These are phyloP conservation scores for Nakazawaea ishiwadae DNA, from an alignment of 805 yeast genomes.

Conservation along the genomic window DNA sequence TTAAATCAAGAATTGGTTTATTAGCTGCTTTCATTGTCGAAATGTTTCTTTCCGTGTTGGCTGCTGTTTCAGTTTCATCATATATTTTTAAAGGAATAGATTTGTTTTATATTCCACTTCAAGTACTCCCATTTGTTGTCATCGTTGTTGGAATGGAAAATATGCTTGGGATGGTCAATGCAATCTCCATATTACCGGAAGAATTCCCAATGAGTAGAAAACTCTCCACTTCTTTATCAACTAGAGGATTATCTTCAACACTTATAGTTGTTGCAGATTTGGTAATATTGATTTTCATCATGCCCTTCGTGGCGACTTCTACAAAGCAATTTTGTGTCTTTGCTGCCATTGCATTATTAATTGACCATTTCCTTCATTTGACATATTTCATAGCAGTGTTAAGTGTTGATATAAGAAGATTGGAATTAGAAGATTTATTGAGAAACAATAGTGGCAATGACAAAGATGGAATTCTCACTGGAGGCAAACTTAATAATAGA, in stretches of 20 bases:
- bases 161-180: constrained; percentile 38
- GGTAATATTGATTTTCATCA: constrained; percentile 19
- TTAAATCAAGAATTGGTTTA: constrained; percentile 43
- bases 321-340: constrained; percentile 41
- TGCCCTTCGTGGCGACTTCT: constrained; percentile 24
- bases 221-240: constrained; percentile 30
- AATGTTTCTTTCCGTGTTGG: constrained; percentile 30
- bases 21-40: constrained; percentile 39
- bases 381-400: constrained; percentile 64
- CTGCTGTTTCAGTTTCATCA: constrained; percentile 39
- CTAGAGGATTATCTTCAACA: constrained; percentile 33
- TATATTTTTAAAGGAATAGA: constrained; percentile 29
- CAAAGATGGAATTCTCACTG: background rate
- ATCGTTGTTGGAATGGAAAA: constrained; percentile 42
- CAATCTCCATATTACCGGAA: constrained; percentile 35
- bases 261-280: constrained; percentile 27
- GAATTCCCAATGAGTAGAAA: constrained; percentile 36
- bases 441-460: too few species aligned
- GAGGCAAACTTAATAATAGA: background rate
- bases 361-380: constrained; percentile 58
- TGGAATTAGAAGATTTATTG: constrained; percentile 55
- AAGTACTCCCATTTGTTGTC: constrained; percentile 35
- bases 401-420: constrained; percentile 60
- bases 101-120: constrained; percentile 33
- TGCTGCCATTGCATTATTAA: constrained; percentile 40